Conservation (phyloP, 305 asterid species). For the Fraxinus angustifolia region DNA sequence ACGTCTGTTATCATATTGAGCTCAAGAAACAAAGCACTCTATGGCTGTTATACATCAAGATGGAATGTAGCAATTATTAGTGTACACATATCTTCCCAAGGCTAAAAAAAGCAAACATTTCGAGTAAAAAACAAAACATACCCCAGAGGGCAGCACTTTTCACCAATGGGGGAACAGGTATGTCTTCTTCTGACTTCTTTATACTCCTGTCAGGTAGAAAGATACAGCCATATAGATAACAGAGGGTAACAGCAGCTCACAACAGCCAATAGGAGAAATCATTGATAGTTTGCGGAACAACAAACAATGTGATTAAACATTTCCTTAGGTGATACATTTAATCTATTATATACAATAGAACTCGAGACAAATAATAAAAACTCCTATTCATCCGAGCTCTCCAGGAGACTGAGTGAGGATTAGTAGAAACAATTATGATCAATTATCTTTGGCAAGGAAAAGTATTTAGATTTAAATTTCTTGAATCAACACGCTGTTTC, state of each 20-base stretch:
- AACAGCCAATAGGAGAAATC: constrained; percentile 1
- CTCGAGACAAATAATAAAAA: not conserved
- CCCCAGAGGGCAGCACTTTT: constrained; percentile 92
- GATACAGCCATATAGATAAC: not conserved
- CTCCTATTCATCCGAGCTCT: not conserved
- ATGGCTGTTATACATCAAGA: not conserved
- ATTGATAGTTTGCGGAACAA: constrained; percentile 11
- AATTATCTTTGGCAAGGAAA: not conserved
- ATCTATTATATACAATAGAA: not conserved
- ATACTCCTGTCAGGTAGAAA: constrained; percentile 53
- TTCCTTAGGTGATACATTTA: not conserved
- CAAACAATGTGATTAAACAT: not conserved
- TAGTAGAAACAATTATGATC: not conserved
- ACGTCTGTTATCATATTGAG: not conserved
- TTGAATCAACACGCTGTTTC: not conserved
- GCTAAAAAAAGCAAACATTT: not conserved
- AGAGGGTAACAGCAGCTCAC: not conserved
- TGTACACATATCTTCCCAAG: not conserved
- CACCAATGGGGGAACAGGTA: constrained; percentile 79
- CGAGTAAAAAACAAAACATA: constrained; percentile 30
- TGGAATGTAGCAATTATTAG: not conserved
- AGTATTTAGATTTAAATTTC: not conserved
- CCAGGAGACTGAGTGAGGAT: not conserved
- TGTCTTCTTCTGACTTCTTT: constrained; percentile 69
- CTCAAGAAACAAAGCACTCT: not conserved